A percentile compares a stretch with the other conserved stretches of the same genome.
Conservation (phyloP, 2,329 filamentous ascomycete genomes). For the Botrytis galanthina region DNA sequence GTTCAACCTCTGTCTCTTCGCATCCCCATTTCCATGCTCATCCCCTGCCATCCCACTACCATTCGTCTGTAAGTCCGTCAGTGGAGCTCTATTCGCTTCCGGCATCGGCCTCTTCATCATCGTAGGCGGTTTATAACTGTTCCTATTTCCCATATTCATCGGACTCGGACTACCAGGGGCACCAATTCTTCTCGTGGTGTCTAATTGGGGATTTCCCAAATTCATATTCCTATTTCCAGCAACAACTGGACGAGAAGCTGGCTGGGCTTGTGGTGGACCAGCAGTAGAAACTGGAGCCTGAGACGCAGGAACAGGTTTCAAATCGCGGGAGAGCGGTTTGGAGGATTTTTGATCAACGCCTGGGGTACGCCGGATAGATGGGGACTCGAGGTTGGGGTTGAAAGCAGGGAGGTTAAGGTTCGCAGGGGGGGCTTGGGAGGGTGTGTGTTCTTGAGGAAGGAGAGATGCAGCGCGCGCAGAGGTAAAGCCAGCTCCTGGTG, state of each 20-base stretch:
- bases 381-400: conserved; percentile 73
- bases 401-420: conserved; percentile 55
- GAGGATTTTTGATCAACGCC: conserved; percentile 79
- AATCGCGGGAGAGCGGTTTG: conserved; percentile 63
- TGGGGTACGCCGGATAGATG: conserved; percentile 84
- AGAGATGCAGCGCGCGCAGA: conserved; percentile 65
- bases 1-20: conserved; percentile 38
- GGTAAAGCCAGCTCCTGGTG: conserved; percentile 55
- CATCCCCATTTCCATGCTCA: conserved; percentile 30
- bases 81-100: conserved; percentile 27
- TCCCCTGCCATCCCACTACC: conserved; percentile 32
- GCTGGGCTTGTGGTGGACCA: conserved; percentile 37
- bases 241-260: background rate
- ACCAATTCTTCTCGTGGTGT: conserved; percentile 56
- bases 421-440: conserved; percentile 40
- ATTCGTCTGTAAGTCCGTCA: conserved; percentile 36
- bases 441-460: conserved; percentile 44
- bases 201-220: conserved; percentile 29
- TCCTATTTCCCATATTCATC: conserved; percentile 49
- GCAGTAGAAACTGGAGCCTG: conserved; percentile 28
- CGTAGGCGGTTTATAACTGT: conserved; percentile 58
- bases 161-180: conserved; percentile 56
- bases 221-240: background rate
- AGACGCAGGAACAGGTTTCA: conserved; percentile 49
- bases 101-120: conserved; percentile 47